Conservation (phyloP, 306 rosid species). For the Trichosanthes cucumerina region DNA sequence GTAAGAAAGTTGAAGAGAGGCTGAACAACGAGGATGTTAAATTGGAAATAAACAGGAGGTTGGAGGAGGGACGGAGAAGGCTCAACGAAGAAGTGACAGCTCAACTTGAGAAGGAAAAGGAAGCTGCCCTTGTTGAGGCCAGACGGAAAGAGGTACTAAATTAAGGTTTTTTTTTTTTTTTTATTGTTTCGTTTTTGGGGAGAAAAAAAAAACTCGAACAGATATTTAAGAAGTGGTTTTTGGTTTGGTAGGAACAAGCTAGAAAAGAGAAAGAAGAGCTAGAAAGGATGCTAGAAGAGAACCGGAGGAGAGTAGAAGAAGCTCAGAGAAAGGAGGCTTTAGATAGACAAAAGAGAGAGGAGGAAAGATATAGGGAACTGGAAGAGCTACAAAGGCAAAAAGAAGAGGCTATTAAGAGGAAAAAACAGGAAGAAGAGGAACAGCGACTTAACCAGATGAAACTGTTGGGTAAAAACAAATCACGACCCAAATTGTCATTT, state of each 20-base stretch:
- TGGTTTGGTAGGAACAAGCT: slow-evolving; percentile 49
- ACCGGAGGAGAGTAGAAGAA: slow-evolving; percentile 79
- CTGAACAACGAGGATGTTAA: slow-evolving; percentile 54
- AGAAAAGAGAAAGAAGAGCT: slow-evolving; percentile 82
- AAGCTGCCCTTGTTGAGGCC: slow-evolving; percentile 74
- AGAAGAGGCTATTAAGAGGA: slow-evolving; percentile 81
- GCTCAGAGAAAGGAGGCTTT: slow-evolving; percentile 84
- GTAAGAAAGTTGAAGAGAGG: slow-evolving; percentile 61
- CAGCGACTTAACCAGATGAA: slow-evolving; percentile 73
- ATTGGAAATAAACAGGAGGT: slow-evolving; percentile 46
- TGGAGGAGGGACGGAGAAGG: slow-evolving; percentile 66
- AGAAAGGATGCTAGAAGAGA: slow-evolving; percentile 90
- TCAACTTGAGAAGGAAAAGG: slow-evolving; percentile 82
- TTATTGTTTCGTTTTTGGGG: too few relatives aligned
- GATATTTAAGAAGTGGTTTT: neutral
- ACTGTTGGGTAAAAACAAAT: slow-evolving; percentile 87
- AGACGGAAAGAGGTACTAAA: slow-evolving; percentile 77
- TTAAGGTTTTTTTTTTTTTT: too few relatives aligned
- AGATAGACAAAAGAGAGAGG: slow-evolving; percentile 83
- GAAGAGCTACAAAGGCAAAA: slow-evolving; percentile 96
- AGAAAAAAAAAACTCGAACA: too few relatives aligned
- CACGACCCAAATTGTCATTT: slow-evolving; percentile 92
- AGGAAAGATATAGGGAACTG: slow-evolving; percentile 89
- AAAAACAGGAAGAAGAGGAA: slow-evolving; percentile 85
- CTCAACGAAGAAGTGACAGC: slow-evolving; percentile 61